phyloP scores from a whole-genome alignment of 2,329 filamentous ascomycete genomes.

The Cytospora mali region DNA sequence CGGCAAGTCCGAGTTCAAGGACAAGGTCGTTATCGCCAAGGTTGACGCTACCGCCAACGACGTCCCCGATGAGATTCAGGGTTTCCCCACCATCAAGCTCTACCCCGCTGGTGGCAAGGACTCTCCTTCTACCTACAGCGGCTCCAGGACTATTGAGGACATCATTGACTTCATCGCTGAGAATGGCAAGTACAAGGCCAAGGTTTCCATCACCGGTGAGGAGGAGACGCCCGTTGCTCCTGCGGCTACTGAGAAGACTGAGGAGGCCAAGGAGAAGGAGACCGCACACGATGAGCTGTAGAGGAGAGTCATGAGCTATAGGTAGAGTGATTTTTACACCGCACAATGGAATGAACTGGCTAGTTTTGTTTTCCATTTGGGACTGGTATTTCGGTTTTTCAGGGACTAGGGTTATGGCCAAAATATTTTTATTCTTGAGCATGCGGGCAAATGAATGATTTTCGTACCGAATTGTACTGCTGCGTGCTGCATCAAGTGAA shows the following conservation, averaged over 20 bases:
- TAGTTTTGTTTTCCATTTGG: slow-evolving; percentile 20
- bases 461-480: neutral
- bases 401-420: slow-evolving; percentile 25
- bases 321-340: slow-evolving; percentile 5
- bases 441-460: slow-evolving; percentile 22
- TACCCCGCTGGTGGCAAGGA: slow-evolving; percentile 90
- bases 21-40: slow-evolving; percentile 92
- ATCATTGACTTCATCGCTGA: slow-evolving; percentile 90
- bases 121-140: slow-evolving; percentile 82
- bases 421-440: slow-evolving; percentile 24
- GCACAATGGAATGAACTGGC: slow-evolving; percentile 14
- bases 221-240: slow-evolving; percentile 56
- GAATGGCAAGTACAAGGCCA: slow-evolving; percentile 87
- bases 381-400: slow-evolving; percentile 23
- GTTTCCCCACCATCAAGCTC: slow-evolving; percentile 99
- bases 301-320: slow-evolving; percentile 37
- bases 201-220: slow-evolving; percentile 60
- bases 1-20: slow-evolving; percentile 75
- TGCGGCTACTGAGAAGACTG: slow-evolving; percentile 52
- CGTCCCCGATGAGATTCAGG: slow-evolving; percentile 92
- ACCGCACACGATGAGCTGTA: slow-evolving; percentile 77
- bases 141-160: slow-evolving; percentile 87
- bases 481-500: neutral
- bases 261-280: slow-evolving; percentile 53
- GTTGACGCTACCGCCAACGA: slow-evolving; percentile 96